A percentile compares a stretch with the other conserved stretches of the same genome.
These are phyloP conservation scores for Phytophthora parvispora DNA, from an alignment of 352 stramenopile genomes.

Conservation along the genomic window DNA sequence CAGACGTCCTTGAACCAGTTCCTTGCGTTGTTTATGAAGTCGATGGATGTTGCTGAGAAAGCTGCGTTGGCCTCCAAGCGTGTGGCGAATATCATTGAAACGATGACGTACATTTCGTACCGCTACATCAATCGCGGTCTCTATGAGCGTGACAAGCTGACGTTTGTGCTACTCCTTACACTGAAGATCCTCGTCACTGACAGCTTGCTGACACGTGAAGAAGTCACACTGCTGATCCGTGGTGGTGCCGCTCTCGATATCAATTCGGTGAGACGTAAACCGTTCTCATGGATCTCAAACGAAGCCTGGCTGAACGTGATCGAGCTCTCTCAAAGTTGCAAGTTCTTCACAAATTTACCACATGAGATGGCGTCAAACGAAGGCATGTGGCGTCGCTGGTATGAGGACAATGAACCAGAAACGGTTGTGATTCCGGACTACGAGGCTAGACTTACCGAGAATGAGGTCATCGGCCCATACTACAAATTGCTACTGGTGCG, in stretches of 20 bases:
- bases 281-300: conserved; percentile 98
- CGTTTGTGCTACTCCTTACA: conserved; percentile 97
- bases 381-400: conserved; percentile 97
- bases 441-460: conserved; percentile 94
- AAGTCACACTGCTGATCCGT: conserved; percentile 97
- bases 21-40: conserved; percentile 98
- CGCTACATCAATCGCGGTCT: conserved; percentile 99
- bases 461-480: conserved; percentile 96
- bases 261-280: conserved; percentile 96
- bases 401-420: conserved; percentile 98
- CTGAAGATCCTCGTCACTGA: conserved; percentile 99
- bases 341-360: conserved; percentile 98
- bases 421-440: conserved; percentile 97
- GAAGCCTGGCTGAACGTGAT: conserved; percentile 99
- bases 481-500: conserved; percentile 98
- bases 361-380: conserved; percentile 98
- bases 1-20: conserved; percentile 99
- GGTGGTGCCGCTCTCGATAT: conserved; percentile 98
- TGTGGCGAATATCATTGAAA: conserved; percentile 99
- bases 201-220: conserved; percentile 92
- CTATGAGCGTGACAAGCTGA: conserved; percentile 99
- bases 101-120: conserved; percentile 99
- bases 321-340: conserved; percentile 95
- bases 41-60: conserved; percentile 98
- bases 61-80: conserved; percentile 98